Evolutionary conservation across 345 rosid species (phyloP), one percentile per base, ranked within the genome.

Genomic region (Murraya koenigii): DNA sequence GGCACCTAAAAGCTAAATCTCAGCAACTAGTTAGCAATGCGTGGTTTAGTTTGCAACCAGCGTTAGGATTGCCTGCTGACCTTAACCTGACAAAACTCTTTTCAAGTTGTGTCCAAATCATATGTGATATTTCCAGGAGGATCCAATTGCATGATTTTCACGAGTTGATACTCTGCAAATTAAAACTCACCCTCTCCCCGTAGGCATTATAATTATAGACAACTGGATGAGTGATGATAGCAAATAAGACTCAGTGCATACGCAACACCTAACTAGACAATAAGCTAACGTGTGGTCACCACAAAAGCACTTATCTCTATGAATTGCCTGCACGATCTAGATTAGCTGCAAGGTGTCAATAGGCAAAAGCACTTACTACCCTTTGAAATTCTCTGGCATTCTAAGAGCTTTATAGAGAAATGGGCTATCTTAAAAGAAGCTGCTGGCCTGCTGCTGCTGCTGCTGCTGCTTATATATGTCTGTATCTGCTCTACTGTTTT

Each of bases 221-320:
- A 32, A 64, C 23, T 55, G n/a, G 20, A 39, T 17, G 58, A 17
- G 19, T 19, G 72, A 63, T 64, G 64, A 58, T 72, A 69, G 75
- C 39, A 66, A 59, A 72, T 52, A 58, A 65, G 77, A 62, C 64
- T 55, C 14, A 26, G 54, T 25, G 14, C 15, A 5, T 20, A 0
- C 9, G 49, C 15, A 11, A 14, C 49, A 41, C 15, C 49, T 3
- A 41, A 44, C 17, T 13, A 11, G 49, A 44, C 3, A 44, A 44
- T 44, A 13, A 13, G 49, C 49, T 3, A 44, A 44, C 5, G 17
- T 44, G 49, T 76, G 83, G 83, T 81, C 80, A 72, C 83, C 83
- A 77, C 80, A 49, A 77, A 52, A 17, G 69, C 83, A 81, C 77
- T 66, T 10, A 64, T 64, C 72, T 71, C 52, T 35, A 47, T 72